Base-by-base conservation (phyloP, 139 green algal species). In the Edaphochlamys debaryana region DNA sequence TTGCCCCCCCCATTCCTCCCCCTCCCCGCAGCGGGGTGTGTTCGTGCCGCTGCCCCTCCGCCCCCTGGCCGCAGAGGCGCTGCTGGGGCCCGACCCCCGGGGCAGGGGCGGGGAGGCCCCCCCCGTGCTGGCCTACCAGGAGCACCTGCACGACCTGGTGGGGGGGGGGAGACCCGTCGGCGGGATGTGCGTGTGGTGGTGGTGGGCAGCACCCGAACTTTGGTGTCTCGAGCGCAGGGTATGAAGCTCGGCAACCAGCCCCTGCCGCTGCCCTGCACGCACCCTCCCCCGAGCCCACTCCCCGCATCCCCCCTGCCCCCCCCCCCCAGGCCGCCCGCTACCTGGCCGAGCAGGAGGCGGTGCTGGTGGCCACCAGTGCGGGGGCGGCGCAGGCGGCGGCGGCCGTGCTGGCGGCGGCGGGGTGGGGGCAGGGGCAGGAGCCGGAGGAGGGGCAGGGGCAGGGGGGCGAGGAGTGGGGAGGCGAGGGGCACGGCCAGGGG, bases 91-190 rank as follows among this genome's bases (percentile, higher is more conserved):
- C 41, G 27, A 20, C 40, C 41, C 20, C 69, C 3, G 69, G 69
- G 30, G 15, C 4, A 41, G 42, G 30, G 30, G 62, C 30, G 22
- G 9, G 62, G 20, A 29, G 25, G 34, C 52, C 37, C 56, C 40
- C 27, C 23, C 38, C 1, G 75, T 72, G 48, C 75, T 45, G 32
- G 32, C 38, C 40, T 81, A 80, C 56, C 38, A 80, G 62, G 73
- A 80, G 37, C 69, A 80, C 58, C 69, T 80, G 73, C 73, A 80
- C 58, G 56, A 80, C 58, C 34, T 80, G 73, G 73, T 80, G 62
- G 13, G 73, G 4, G 64, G 34, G 29, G n/a, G n/a, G n/a, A n/a
- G n/a, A n/a, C n/a, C n/a, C n/a, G n/a, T n/a, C n/a, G n/a, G n/a
- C n/a, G n/a, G n/a, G n/a, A n/a, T n/a, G n/a, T n/a, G 60, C 60